phyloP scores from a whole-genome alignment of 331 rosid genomes.

The Erythrophleum ivorense region DNA sequence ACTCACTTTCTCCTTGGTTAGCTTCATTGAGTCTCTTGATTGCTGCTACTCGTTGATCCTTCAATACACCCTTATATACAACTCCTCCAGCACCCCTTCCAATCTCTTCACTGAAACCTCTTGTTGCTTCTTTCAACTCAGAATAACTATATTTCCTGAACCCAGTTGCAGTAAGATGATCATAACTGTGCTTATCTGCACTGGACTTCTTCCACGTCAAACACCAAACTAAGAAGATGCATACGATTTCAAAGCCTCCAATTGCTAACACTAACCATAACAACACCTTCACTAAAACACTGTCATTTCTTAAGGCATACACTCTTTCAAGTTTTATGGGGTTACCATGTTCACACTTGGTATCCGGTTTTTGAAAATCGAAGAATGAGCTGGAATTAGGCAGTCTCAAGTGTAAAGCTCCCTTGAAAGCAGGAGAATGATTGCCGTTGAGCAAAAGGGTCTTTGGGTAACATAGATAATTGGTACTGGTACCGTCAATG shows the following conservation, averaged over 20 bases:
- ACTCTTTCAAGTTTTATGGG: not conserved
- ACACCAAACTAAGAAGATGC: conserved; percentile 31
- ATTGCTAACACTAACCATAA: conserved; percentile 33
- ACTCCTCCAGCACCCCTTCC: conserved; percentile 54
- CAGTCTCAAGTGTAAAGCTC: conserved; percentile 40
- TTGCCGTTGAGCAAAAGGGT: conserved; percentile 38
- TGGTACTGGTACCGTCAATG: not conserved
- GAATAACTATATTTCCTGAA: too few relatives aligned
- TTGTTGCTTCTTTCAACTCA: too few relatives aligned
- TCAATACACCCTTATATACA: conserved; percentile 26
- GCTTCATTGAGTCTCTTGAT: too few relatives aligned
- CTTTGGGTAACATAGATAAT: conserved; percentile 36
- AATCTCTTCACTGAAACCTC: conserved; percentile 22
- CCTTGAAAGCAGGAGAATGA: conserved; percentile 13
- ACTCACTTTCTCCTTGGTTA: too few relatives aligned
- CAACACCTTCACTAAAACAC: conserved; percentile 15
- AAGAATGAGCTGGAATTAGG: conserved; percentile 14
- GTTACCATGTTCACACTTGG: not conserved
- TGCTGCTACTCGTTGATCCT: too few relatives aligned
- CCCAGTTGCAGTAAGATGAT: conserved; percentile 15
- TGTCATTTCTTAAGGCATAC: not conserved
- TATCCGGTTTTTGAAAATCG: not conserved
- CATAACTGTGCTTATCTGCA: not conserved
- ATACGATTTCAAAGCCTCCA: conserved; percentile 33
- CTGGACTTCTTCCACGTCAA: conserved; percentile 19